Evolutionary conservation across 2,329 filamentous ascomycete species (phyloP), one percentile per base, ranked within the genome.

Genomic region (Scortechinia acanthostroma): DNA sequence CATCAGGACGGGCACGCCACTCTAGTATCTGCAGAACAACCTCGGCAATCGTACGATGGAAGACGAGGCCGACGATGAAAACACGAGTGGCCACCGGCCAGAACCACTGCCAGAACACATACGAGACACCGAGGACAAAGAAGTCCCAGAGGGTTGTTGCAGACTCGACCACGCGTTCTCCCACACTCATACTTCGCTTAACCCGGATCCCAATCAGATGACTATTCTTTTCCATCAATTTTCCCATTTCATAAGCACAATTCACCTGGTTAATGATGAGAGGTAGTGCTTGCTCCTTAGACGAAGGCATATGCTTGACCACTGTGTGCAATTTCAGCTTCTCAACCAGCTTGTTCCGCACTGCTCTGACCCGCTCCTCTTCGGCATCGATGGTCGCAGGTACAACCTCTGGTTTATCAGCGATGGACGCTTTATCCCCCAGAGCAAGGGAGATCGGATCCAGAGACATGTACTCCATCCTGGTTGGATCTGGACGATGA

Each of bases 401-500:
- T 28, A 74, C 77, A 22, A 64, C 62, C 3, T 60, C 53, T 4
- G 62, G 58, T 22, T 63, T 30, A 21, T 42, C 55, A 43, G 63
- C 43, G 58, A 69, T 47, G 6, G 70, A 62, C 14, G 67, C 67
- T 54, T 91, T 89, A 57, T 91, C 86, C 2, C 77, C 87, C 14
- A 98, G 70, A 1, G 90, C 90, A 35, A 98, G 73, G 1, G 90
- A 84, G 44, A 98, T 97, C 0, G 93, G 91, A 21, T 81, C 78
- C 17, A 96, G 71, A 1, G 93, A 98, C 53, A 97, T 85, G 62
- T 97, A 98, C 63, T 98, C 91, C 93, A 98, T 97, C 46, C 83
- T 79, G 22, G 76, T 81, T 0, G 93, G 91, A 46, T 86, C 77
- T 1, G 93, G 93, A 42, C 91, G 76, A 55, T 95, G 83, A 63